Base-by-base conservation (phyloP, 2,329 filamentous ascomycete genomes). In the Pyrenophora tritici-repentis region DNA sequence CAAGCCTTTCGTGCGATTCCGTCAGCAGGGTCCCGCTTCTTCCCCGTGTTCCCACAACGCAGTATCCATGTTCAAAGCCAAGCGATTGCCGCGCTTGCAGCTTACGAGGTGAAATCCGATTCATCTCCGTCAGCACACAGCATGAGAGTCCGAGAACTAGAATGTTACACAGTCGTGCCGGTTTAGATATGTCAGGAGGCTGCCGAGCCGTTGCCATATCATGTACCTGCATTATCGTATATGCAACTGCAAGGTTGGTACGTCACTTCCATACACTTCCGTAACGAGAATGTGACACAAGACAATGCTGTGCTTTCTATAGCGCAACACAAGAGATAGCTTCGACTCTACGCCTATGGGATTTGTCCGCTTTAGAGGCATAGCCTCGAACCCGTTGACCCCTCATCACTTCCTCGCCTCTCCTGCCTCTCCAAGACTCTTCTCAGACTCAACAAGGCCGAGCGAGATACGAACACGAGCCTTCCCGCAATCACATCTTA, bases 1-100 rank as follows among this genome's bases (percentile, higher is more conserved):
- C 31, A 29, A 39, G 43, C 36, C 36, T 34, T 40, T 33, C 34
- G 22, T 38, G 42, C 42, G 24, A 20, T 35, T 34, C 31, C 37
- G 26, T 45, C 17, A 38, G 13, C 35, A 39, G 35, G n/a, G 26
- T 29, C 24, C 24, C 35, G n/a, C 17, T 32, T 26, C 35, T 38
- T 32, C 29, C 26, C 26, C 26, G 26, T 10, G 3, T 29, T 29
- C 26, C 26, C 10, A 29, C 26, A 9, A 12, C 26, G 7, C 26
- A 29, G 42, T 26, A 20, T 39, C 42, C 7, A 20, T 7, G 17
- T 29, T 34, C 13, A n/a, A 24, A 13, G 18, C 29, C 10, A 24
- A 40, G 35, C 6, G 29, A 6, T 31, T 22, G 13, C 31, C 4
- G 18, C 24, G 37, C 31, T n/a, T 22, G 13, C 12, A 32, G 18